Evolutionary conservation across 805 yeast species (phyloP).

Genomic region (Pichia eremophila): DNA sequence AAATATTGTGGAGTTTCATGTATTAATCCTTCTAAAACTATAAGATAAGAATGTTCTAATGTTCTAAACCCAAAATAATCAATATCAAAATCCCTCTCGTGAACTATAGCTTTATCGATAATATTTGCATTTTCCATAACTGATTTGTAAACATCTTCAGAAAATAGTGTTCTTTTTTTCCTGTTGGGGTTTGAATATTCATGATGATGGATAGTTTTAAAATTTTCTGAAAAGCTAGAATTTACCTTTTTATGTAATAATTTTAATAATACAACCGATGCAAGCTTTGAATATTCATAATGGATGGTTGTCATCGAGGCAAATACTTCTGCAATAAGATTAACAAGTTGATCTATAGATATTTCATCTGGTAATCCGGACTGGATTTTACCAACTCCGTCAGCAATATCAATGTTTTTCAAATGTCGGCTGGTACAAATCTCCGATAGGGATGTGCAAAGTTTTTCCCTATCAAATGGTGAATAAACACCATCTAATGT

Average conservation of each 20-base stretch:
- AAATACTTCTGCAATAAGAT: constrained; percentile 78
- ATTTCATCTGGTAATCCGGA: constrained; percentile 42
- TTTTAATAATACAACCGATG: constrained; percentile 82
- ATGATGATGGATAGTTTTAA: constrained; percentile 44
- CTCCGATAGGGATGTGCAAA: neutral
- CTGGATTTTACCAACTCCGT: constrained; percentile 37
- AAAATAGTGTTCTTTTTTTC: neutral
- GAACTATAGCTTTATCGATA: constrained; percentile 60
- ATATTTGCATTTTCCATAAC: constrained; percentile 51
- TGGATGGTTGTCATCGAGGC: constrained; percentile 93
- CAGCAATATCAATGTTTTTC: constrained; percentile 31
- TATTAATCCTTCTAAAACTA: constrained; percentile 53
- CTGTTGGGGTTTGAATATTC: constrained; percentile 33
- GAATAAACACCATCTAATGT: neutral
- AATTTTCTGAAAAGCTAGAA: constrained; percentile 63
- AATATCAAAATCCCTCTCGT: constrained; percentile 65
- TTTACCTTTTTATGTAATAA: constrained; percentile 80
- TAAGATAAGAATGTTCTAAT: constrained; percentile 76
- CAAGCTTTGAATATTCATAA: constrained; percentile 86
- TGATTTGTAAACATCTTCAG: constrained; percentile 31
- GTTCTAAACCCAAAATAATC: constrained; percentile 89
- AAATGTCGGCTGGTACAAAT: neutral
- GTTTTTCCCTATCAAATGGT: neutral
- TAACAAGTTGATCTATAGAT: constrained; percentile 31
- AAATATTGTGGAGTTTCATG: constrained; percentile 90